Base-by-base conservation (phyloP, 2,329 filamentous ascomycete genomes). In the Hypoxylon sp. region DNA sequence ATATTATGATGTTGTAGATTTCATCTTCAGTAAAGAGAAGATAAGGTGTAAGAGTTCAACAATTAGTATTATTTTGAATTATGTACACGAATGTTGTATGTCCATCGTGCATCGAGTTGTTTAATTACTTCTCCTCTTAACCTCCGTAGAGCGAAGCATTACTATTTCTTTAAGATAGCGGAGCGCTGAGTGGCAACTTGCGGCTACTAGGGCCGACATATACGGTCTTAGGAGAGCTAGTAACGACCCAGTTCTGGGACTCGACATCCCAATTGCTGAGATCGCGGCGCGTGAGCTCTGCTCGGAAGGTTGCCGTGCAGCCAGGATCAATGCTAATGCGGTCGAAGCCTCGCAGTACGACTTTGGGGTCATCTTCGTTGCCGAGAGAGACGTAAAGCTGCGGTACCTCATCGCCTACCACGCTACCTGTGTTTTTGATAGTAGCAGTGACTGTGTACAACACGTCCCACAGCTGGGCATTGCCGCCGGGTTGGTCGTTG, bases 331-430 rank as follows among this genome's bases (percentile, higher is more conserved):
- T 90, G 54, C 84, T 85, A 65, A 97, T 80, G 51, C 93, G 88
- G 65, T 97, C 92, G 75, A 98, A 98, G 48, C 91, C 91, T 68
- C 95, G 90, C 13, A 98, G 89, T 2, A 90, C 84, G 26, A 86
- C 82, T 2, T 83, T 80, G 2, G 90, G 87, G 76, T 98, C 92
- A 39, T 90, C 86, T 0, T 91, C 86, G 0, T 93, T 94, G 54
- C 94, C 95, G 2, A 97, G 91, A 31, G 87, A 90, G 60, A 98
- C 77, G 80, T 98, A 95, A 13, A 94, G 81, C 83, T 96, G 93
- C 0, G 90, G 85, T 1, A 96, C 86, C 76, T 93, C 92, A 44
- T 93, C 91, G 29, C 92, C 91, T 0, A 80, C 83, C 0, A 88
- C 72, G 0, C 79, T 75, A 35, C 93, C 93, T 2, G 87, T 92